Evolutionary conservation across 2,329 filamentous ascomycete genomes (phyloP).

Genomic region (Phoma herbarum): DNA sequence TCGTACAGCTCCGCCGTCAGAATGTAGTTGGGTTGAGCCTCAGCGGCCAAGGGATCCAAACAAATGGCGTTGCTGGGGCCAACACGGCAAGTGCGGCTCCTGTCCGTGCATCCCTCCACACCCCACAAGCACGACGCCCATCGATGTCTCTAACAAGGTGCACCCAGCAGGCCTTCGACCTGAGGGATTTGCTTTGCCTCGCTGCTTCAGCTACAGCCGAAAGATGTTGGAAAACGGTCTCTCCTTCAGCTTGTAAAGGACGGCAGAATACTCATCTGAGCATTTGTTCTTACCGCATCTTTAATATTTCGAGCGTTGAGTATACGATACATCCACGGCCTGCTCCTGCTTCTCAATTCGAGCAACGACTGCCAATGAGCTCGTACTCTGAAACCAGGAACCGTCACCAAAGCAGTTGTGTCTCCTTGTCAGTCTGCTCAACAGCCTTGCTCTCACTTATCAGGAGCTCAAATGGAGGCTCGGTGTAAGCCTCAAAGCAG

Average conservation of each 20-base stretch:
- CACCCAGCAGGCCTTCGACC: background rate
- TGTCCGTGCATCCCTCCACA: background rate
- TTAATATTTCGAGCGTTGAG: too few species aligned
- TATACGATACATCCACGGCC: too few species aligned
- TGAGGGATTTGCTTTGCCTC: background rate
- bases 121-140: background rate
- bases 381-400: too few species aligned
- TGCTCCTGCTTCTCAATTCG: too few species aligned
- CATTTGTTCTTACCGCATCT: too few species aligned
- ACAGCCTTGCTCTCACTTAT: background rate
- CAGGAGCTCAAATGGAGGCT: background rate
- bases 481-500: background rate
- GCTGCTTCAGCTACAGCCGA: background rate
- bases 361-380: too few species aligned
- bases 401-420: too few species aligned
- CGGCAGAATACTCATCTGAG: too few species aligned
- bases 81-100: conserved; percentile 1
- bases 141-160: background rate
- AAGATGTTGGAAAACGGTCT: too few species aligned
- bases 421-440: background rate
- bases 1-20: conserved; percentile 1
- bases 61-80: conserved; percentile 15
- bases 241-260: too few species aligned
- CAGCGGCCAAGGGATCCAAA: conserved; percentile 9
- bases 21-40: conserved; percentile 14